Conservation (phyloP, 73 alveolate species). For the Blepharisma japonicum region DNA sequence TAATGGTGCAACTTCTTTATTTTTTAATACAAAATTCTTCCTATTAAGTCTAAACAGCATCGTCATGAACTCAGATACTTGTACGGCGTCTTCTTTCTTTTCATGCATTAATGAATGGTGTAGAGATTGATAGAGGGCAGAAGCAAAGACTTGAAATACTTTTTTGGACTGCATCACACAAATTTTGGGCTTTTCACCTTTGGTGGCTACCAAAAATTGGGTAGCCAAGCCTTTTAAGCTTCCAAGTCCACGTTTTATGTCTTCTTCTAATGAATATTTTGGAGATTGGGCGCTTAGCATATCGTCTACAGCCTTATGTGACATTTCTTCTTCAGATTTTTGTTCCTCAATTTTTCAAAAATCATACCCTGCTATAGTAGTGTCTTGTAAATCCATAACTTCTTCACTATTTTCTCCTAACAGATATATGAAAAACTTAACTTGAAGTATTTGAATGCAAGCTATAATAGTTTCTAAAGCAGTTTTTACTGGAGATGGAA, state of each 20-base stretch:
- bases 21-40: neutral
- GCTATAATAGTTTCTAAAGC: neutral
- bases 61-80: neutral
- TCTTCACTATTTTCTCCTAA: constrained; percentile 11
- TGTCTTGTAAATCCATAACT: constrained; percentile 9
- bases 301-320: neutral
- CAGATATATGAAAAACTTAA: neutral
- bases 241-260: neutral
- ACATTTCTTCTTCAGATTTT: neutral
- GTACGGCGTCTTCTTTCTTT: constrained; percentile 2
- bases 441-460: neutral
- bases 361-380: constrained; percentile 21
- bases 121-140: neutral
- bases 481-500: neutral
- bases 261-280: constrained; percentile 19
- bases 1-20: neutral
- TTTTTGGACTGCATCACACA: constrained; percentile 2
- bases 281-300: constrained; percentile 16
- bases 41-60: constrained; percentile 18
- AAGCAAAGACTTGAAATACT: neutral
- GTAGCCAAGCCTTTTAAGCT: neutral
- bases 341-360: neutral
- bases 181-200: neutral
- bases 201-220: neutral
- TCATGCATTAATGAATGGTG: constrained; percentile 26